phyloP scores from a whole-genome alignment of 768 basidiomycete genomes.

The Rickenella mellea region DNA sequence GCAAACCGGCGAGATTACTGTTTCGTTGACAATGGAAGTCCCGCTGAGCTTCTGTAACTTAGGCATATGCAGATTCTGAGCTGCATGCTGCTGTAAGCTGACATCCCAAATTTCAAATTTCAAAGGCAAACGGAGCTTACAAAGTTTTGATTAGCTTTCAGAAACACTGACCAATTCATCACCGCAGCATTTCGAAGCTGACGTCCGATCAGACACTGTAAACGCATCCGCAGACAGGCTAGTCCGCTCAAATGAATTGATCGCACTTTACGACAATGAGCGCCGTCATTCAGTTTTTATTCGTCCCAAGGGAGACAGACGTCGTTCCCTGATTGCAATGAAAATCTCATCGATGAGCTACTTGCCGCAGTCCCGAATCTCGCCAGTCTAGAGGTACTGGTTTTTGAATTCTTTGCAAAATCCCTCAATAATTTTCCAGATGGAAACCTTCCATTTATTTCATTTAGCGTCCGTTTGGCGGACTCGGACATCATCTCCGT shows the following conservation, averaged over 20 bases:
- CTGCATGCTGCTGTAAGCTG: slow-evolving; percentile 40
- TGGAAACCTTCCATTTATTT: slow-evolving; percentile 79
- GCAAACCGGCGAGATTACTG: slow-evolving; percentile 42
- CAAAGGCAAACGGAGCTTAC: too few species aligned
- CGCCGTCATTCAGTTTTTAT: slow-evolving; percentile 52
- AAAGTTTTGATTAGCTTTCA: slow-evolving; percentile 5
- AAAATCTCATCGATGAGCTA: slow-evolving; percentile 48
- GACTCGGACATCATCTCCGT: slow-evolving; percentile 9
- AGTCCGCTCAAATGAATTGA: slow-evolving; percentile 4
- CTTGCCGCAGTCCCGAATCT: slow-evolving; percentile 40
- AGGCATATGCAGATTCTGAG: slow-evolving; percentile 52
- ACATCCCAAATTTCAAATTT: slow-evolving; percentile 8
- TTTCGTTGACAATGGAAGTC: neutral
- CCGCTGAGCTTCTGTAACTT: neutral
- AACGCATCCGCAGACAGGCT: slow-evolving; percentile 84
- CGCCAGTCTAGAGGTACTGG: slow-evolving; percentile 63
- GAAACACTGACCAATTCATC: slow-evolving; percentile 28
- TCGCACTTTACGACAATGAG: neutral
- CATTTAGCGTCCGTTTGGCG: slow-evolving; percentile 71
- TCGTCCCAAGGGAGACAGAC: slow-evolving; percentile 80
- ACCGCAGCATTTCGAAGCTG: slow-evolving; percentile 20
- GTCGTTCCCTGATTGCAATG: slow-evolving; percentile 70
- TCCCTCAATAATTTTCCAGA: slow-evolving; percentile 31
- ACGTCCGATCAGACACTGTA: slow-evolving; percentile 27
- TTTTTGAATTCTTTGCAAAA: too few species aligned